Percentiles rank a stretch among this genome's conserved stretches.
Evolutionary conservation across 2,329 filamentous ascomycete species (phyloP).

Genomic region (Corniculantispora saksenae): DNA sequence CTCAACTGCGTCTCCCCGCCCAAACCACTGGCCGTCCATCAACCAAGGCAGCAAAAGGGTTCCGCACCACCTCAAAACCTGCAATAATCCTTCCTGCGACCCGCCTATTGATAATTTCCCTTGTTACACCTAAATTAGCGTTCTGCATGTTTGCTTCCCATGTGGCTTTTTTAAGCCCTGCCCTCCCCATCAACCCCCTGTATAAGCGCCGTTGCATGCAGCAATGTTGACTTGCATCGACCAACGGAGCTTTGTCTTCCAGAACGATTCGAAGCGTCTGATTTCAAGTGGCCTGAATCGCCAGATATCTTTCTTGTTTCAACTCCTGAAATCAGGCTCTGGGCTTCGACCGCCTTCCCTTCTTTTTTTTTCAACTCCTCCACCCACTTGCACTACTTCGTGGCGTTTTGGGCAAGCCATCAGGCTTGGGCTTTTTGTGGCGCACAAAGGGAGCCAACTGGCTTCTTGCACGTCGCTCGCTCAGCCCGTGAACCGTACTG

Average conservation of each 20-base stretch:
- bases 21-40: background rate
- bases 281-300: background rate
- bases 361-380: background rate
- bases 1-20: background rate
- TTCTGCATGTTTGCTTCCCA: background rate
- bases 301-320: background rate
- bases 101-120: background rate
- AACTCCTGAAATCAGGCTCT: background rate
- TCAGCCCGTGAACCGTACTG: constrained; percentile 7
- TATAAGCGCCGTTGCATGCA: constrained; percentile 7
- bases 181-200: background rate
- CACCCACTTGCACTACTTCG: background rate
- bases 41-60: background rate
- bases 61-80: background rate
- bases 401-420: constrained; percentile 6
- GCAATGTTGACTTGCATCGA: background rate
- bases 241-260: background rate
- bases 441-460: constrained; percentile 11
- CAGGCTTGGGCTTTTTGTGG: constrained; percentile 7
- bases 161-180: constrained; percentile 2
- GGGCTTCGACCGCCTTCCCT: background rate
- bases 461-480: constrained; percentile 11
- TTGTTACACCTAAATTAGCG: constrained; percentile 1
- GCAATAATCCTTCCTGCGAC: constrained; percentile 1
- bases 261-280: constrained; percentile 4